phyloP scores from a whole-genome alignment of 129 eudicot species.

The Chrysanthemum lavandulifolium region DNA sequence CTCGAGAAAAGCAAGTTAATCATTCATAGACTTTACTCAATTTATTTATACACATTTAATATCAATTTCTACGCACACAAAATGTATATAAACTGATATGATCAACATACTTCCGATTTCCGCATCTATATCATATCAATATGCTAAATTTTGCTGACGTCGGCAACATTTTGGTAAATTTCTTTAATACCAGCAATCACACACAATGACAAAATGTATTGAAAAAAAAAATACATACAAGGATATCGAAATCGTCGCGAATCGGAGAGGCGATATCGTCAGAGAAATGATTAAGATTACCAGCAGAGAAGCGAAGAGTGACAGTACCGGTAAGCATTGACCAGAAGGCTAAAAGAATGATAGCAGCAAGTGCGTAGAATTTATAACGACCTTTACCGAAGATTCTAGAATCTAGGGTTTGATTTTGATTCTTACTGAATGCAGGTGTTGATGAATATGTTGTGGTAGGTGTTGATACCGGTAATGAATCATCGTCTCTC shows the following conservation, averaged over 20 bases:
- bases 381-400: conserved; percentile 80
- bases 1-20: too few relatives aligned
- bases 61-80: too few relatives aligned
- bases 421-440: conserved; percentile 36
- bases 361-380: conserved; percentile 82
- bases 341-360: conserved; percentile 79
- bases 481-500: conserved; percentile 82
- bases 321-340: conserved; percentile 90
- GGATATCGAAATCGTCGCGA: conserved; percentile 77
- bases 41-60: too few relatives aligned
- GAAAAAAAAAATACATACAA: conserved; percentile 37
- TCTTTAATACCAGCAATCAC: background rate
- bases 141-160: too few relatives aligned
- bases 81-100: too few relatives aligned
- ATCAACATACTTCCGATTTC: too few relatives aligned
- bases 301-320: conserved; percentile 86
- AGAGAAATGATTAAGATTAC: conserved; percentile 57
- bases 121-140: too few relatives aligned
- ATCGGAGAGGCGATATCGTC: conserved; percentile 50
- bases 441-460: conserved; percentile 35
- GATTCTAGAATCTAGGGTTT: conserved; percentile 37
- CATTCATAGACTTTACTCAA: too few relatives aligned
- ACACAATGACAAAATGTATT: background rate
- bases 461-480: conserved; percentile 66
- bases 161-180: too few relatives aligned